Evolutionary conservation across 441 rosid species (phyloP).

Genomic region (Jatropha multifida): DNA sequence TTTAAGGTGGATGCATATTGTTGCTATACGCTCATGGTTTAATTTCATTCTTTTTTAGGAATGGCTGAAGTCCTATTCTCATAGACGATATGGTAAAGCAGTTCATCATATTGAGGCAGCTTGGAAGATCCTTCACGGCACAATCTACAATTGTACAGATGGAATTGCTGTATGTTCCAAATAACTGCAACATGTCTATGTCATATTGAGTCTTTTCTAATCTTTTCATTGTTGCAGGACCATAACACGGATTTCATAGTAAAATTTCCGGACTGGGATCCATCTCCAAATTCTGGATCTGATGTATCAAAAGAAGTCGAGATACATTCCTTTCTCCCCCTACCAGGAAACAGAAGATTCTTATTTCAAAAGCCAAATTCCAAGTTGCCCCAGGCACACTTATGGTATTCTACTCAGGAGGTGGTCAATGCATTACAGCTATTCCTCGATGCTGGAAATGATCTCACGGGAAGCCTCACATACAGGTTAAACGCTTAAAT

Average conservation of each 20-base stretch:
- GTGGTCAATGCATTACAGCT: constrained; percentile 59
- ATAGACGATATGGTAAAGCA: constrained; percentile 81
- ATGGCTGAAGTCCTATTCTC: constrained; percentile 79
- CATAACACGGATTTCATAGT: constrained; percentile 96
- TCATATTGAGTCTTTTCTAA: no score
- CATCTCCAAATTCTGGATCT: constrained; percentile 42
- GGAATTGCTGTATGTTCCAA: constrained; percentile 64
- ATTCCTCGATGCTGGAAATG: constrained; percentile 73
- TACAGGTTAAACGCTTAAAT: constrained; percentile 43
- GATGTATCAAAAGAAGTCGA: constrained; percentile 32
- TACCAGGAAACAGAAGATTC: constrained; percentile 53
- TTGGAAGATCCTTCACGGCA: constrained; percentile 82
- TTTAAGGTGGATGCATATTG: not conserved
- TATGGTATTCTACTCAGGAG: constrained; percentile 80
- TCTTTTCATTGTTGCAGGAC: constrained; percentile 47
- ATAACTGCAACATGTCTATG: not conserved
- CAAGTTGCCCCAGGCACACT: constrained; percentile 68
- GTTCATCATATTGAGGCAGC: constrained; percentile 59
- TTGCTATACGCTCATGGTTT: not conserved
- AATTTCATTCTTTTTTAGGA: constrained; percentile 45
- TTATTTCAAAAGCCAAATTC: constrained; percentile 50
- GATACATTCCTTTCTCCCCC: constrained; percentile 25
- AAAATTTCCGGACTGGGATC: constrained; percentile 91
- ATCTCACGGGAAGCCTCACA: constrained; percentile 62
- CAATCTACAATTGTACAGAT: constrained; percentile 88